Percentiles rank a stretch among this genome's conserved stretches.
Evolutionary conservation across 176 grass and related monocot genomes (phyloP).

Genomic region (Alopecurus myosuroides): DNA sequence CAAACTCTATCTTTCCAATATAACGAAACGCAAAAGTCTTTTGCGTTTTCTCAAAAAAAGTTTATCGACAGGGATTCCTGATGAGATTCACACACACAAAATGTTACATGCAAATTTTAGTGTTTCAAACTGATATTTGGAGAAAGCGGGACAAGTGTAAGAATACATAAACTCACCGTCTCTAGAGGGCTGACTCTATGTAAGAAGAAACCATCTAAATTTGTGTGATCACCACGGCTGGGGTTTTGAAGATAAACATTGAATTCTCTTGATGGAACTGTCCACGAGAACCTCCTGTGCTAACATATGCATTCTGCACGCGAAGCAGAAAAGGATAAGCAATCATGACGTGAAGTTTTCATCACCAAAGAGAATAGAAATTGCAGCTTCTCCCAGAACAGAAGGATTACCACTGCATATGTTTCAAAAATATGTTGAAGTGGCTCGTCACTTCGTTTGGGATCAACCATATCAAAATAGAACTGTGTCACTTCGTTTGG

Average conservation of each 20-base stretch:
- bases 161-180: conserved; percentile 25
- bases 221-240: neutral
- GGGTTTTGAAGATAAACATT: conserved; percentile 30
- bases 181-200: conserved; percentile 29
- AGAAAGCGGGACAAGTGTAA: neutral
- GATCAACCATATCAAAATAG: neutral
- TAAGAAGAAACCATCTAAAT: conserved; percentile 33
- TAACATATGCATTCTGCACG: conserved; percentile 31
- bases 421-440: conserved; percentile 23
- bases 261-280: conserved; percentile 21
- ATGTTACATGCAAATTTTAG: neutral
- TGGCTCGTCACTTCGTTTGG: neutral
- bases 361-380: neutral
- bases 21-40: too few relatives aligned
- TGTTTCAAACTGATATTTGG: neutral
- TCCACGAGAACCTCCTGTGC: conserved; percentile 20
- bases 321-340: neutral
- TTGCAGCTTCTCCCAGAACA: neutral
- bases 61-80: conserved; percentile 32
- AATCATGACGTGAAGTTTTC: neutral
- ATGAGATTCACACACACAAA: neutral
- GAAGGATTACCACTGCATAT: conserved; percentile 43
- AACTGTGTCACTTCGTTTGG: neutral
- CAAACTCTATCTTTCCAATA: too few relatives aligned
- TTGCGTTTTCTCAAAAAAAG: too few relatives aligned